Evolutionary conservation across 148 eudicot genomes (phyloP).

Genomic region (Fagopyrum homotropicum): DNA sequence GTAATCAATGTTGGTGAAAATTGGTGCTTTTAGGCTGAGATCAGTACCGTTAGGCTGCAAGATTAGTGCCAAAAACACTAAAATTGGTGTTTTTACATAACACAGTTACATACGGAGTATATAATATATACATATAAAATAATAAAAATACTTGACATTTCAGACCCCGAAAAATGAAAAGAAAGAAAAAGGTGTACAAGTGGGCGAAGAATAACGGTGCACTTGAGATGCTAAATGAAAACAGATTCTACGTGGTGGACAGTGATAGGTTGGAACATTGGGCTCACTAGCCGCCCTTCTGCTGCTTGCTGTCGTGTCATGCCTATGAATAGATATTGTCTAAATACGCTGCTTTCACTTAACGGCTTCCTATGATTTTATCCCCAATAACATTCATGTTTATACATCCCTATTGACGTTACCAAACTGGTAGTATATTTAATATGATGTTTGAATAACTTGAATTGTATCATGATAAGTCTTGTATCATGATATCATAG

Average conservation of each 20-base stretch:
- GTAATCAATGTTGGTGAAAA: too few relatives aligned
- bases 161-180: neutral
- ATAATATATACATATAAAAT: neutral
- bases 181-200: neutral
- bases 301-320: neutral
- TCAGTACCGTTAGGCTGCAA: too few relatives aligned
- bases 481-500: neutral
- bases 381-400: neutral
- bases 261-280: neutral
- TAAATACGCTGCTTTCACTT: neutral
- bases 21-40: too few relatives aligned
- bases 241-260: conserved; percentile 1
- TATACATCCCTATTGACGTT: neutral
- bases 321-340: conserved; percentile 4
- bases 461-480: neutral
- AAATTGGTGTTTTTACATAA: neutral
- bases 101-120: neutral
- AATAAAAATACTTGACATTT: neutral
- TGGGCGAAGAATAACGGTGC: neutral
- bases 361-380: neutral
- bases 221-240: neutral
- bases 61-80: too few relatives aligned
- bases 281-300: neutral
- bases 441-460: neutral
- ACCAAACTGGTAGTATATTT: neutral